These are phyloP conservation scores for Quercus rubra DNA, from an alignment of 306 rosid genomes.

Conservation along the genomic window DNA sequence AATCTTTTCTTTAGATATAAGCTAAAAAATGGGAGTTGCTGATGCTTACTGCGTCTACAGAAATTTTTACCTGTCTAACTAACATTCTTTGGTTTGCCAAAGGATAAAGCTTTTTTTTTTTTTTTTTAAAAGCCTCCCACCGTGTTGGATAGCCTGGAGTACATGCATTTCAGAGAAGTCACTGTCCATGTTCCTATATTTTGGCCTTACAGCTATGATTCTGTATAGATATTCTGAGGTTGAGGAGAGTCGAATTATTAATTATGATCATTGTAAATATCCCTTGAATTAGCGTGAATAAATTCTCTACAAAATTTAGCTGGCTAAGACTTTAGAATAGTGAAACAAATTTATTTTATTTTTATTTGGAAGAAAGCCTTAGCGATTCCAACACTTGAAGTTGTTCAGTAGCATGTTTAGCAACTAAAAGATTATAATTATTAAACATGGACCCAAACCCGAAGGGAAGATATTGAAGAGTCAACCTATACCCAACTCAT, in stretches of 20 bases:
- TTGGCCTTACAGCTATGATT: neutral
- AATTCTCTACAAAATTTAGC: neutral
- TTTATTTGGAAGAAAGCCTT: neutral
- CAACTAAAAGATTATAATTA: no score
- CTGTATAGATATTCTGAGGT: neutral
- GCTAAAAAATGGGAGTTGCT: neutral
- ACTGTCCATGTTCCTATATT: no score
- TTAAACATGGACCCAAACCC: no score
- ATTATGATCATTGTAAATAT: neutral
- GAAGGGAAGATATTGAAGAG: no score
- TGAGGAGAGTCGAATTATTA: neutral
- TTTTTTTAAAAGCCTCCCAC: neutral
- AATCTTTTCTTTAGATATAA: neutral
- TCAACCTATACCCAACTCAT: no score
- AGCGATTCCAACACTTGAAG: neutral
- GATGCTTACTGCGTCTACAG: neutral
- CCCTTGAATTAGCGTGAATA: neutral
- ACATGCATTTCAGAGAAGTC: neutral
- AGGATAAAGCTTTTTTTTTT: no score
- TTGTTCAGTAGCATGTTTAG: neutral
- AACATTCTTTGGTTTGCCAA: neutral
- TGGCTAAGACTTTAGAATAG: neutral
- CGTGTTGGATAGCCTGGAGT: neutral
- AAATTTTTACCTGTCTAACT: neutral
- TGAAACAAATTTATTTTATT: neutral